A percentile compares a stretch with the other conserved stretches of the same genome.
Evolutionary conservation across 2,329 filamentous ascomycete species (phyloP).

Genomic region (Pyricularia grisea): DNA sequence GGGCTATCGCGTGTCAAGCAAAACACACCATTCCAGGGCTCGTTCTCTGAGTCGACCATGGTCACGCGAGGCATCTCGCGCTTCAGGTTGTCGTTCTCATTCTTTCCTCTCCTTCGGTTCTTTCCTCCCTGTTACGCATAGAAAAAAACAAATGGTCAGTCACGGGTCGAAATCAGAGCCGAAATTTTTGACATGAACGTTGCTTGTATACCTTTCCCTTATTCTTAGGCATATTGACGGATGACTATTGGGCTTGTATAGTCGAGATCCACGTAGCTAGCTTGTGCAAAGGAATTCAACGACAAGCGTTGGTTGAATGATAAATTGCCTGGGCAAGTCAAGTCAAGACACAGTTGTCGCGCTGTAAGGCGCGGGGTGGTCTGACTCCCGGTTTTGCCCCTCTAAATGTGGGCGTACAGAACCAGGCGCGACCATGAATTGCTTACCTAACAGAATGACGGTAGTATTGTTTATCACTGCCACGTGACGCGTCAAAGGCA

Average conservation of each 20-base stretch:
- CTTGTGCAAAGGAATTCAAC: neutral
- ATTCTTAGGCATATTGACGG: slow-evolving; percentile 83
- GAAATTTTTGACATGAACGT: slow-evolving; percentile 4
- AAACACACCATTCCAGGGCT: slow-evolving; percentile 40
- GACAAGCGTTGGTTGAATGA: neutral
- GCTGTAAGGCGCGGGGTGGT: neutral
- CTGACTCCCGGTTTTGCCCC: slow-evolving; percentile 1
- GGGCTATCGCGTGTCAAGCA: slow-evolving; percentile 2
- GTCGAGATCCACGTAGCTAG: neutral
- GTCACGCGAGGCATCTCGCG: slow-evolving; percentile 55
- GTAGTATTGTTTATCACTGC: neutral
- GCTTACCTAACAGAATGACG: neutral
- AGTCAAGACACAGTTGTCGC: neutral
- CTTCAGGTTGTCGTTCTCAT: slow-evolving; percentile 99
- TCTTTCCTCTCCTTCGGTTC: slow-evolving; percentile 97
- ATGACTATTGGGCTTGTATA: neutral
- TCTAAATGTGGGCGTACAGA: neutral
- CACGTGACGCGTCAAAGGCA: neutral
- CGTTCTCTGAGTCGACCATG: slow-evolving; percentile 33
- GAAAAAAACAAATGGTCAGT: slow-evolving; percentile 4
- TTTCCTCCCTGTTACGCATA: slow-evolving; percentile 69
- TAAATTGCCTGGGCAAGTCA: neutral
- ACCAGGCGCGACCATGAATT: neutral
- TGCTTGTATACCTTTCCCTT: slow-evolving; percentile 75
- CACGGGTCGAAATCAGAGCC: neutral